Conservation (phyloP, 305 asterid genomes). For the Fraxinus greggii region DNA sequence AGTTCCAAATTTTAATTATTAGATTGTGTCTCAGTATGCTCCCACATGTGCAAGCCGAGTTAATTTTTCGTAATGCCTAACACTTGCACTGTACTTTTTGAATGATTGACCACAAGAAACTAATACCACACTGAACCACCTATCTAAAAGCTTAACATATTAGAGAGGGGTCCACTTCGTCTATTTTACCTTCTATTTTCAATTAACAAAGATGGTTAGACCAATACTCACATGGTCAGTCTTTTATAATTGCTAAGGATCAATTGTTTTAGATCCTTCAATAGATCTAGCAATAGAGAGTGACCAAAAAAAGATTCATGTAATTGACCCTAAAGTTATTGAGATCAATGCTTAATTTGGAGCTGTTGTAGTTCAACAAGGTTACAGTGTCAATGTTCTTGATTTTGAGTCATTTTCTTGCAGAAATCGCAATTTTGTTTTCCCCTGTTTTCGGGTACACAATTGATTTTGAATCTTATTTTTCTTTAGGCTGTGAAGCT, state of each 20-base stretch:
- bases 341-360: not conserved
- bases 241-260: not conserved
- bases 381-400: not conserved
- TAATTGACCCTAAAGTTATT: not conserved
- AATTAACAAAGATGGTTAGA: not conserved
- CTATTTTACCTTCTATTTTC: not conserved
- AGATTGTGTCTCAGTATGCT: not conserved
- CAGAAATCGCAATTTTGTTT: too few relatives aligned
- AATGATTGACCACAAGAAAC: not conserved
- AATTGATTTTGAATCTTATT: not conserved
- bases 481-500: conserved; percentile 30
- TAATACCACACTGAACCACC: not conserved
- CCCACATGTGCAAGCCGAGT: not conserved
- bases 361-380: not conserved
- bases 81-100: not conserved
- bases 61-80: not conserved
- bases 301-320: not conserved
- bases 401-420: not conserved
- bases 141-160: not conserved
- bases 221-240: not conserved
- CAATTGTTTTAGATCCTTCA: not conserved
- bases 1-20: not conserved
- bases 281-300: not conserved
- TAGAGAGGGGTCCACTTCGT: not conserved
- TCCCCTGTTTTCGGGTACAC: not conserved